A percentile compares a stretch with the other conserved stretches of the same genome.
These are phyloP conservation scores for Penicillium sp. DNA, from an alignment of 2,329 filamentous ascomycete species.

Conservation along the genomic window DNA sequence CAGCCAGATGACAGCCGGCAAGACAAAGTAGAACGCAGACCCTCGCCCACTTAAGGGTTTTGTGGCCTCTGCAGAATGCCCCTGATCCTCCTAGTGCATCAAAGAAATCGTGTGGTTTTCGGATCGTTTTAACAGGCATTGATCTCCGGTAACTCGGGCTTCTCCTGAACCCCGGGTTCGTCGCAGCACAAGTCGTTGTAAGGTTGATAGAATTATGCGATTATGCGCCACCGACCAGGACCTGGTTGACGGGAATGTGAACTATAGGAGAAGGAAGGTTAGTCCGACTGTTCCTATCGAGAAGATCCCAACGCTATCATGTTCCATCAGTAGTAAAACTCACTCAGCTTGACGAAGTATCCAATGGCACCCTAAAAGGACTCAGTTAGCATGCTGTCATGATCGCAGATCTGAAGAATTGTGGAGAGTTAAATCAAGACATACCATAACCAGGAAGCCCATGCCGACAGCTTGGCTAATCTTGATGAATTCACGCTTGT, in stretches of 20 bases:
- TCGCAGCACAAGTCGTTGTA: neutral
- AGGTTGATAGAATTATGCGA: neutral
- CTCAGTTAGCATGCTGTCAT: constrained; percentile 10
- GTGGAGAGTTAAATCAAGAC: neutral
- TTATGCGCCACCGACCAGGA: constrained; percentile 50
- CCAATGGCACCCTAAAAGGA: constrained; percentile 51
- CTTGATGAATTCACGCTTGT: constrained; percentile 61
- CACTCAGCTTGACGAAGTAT: constrained; percentile 62
- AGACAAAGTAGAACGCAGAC: constrained; percentile 5
- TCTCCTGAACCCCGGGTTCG: neutral
- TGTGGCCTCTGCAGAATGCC: neutral
- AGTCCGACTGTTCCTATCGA: constrained; percentile 3
- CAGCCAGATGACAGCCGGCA: constrained; percentile 7
- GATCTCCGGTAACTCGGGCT: neutral
- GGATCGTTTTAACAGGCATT: neutral
- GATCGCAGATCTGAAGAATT: neutral
- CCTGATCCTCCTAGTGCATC: neutral
- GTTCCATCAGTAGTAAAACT: constrained; percentile 23
- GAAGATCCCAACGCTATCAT: neutral
- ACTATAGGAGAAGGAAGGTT: constrained; percentile 31
- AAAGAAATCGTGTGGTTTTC: neutral
- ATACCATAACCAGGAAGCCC: constrained; percentile 59
- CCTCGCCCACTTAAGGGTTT: neutral
- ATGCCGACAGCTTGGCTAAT: constrained; percentile 62
- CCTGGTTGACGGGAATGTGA: constrained; percentile 54